Percentiles rank a stretch among this genome's conserved stretches.
Conservation (phyloP, 169 alveolate genomes). For the Plasmodium yoelii region DNA sequence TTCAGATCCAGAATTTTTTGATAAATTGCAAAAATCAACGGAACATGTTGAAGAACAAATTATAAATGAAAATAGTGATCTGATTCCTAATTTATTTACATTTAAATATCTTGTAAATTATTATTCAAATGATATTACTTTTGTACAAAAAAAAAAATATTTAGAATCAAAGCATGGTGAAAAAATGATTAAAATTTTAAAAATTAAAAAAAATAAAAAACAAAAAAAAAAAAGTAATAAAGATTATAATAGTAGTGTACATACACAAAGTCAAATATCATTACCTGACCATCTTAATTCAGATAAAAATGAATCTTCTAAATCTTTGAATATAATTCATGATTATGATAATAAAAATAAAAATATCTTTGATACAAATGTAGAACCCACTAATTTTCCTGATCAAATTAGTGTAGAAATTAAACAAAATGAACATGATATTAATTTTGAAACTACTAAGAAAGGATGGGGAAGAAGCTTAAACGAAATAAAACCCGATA, state of each 20-base stretch:
- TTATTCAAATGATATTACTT: constrained; percentile 47
- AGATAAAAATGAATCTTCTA: not conserved
- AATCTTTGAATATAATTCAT: too few relatives aligned
- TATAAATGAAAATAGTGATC: constrained; percentile 26
- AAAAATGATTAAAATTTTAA: constrained; percentile 68
- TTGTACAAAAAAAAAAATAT: constrained; percentile 66
- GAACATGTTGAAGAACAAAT: constrained; percentile 75
- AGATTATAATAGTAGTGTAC: not conserved
- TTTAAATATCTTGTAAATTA: constrained; percentile 64
- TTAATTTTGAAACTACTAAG: too few relatives aligned
- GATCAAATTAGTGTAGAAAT: too few relatives aligned
- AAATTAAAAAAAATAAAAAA: constrained; percentile 49
- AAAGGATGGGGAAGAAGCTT: too few relatives aligned
- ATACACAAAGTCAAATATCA: constrained; percentile 13
- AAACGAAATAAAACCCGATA: too few relatives aligned
- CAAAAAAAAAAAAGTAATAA: constrained; percentile 16
- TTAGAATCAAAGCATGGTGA: constrained; percentile 74
- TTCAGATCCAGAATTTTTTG: constrained; percentile 44
- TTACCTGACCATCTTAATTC: not conserved
- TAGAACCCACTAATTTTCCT: too few relatives aligned
- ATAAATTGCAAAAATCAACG: constrained; percentile 50
- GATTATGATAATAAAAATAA: too few relatives aligned
- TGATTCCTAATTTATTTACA: constrained; percentile 52
- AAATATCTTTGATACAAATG: too few relatives aligned
- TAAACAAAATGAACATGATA: too few relatives aligned